These are phyloP conservation scores for Tuber umbilicatum DNA, from an alignment of 495 filamentous ascomycete genomes.

Conservation along the genomic window DNA sequence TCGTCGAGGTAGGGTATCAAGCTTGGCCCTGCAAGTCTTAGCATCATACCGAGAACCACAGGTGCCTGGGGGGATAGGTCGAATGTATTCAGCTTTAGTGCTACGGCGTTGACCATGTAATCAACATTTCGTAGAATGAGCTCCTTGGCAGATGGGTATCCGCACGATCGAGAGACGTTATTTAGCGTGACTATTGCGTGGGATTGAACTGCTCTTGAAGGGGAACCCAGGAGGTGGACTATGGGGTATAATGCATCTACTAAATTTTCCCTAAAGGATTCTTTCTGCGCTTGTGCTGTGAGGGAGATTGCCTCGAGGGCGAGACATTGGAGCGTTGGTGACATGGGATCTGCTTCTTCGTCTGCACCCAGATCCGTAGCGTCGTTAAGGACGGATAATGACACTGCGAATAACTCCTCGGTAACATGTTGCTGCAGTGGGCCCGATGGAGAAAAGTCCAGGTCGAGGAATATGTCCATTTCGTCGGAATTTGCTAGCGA, in stretches of 20 bases:
- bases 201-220: constrained; percentile 57
- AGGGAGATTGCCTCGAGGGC: constrained; percentile 69
- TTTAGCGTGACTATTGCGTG: constrained; percentile 84
- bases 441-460: constrained; percentile 47
- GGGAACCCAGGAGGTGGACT: constrained; percentile 74
- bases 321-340: constrained; percentile 50
- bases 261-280: constrained; percentile 72
- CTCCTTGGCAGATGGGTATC: constrained; percentile 65
- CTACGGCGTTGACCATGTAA: constrained; percentile 91
- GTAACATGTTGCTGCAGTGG: constrained; percentile 53
- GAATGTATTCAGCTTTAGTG: constrained; percentile 79
- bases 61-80: constrained; percentile 87
- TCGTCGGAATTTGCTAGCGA: constrained; percentile 48
- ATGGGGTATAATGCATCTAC: constrained; percentile 89
- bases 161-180: constrained; percentile 65
- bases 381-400: constrained; percentile 58
- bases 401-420: constrained; percentile 73
- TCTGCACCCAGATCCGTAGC: constrained; percentile 51
- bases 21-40: constrained; percentile 71
- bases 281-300: constrained; percentile 58
- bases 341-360: constrained; percentile 41
- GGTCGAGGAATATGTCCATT: constrained; percentile 61
- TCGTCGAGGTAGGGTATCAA: constrained; percentile 89
- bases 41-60: constrained; percentile 89
- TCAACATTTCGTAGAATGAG: constrained; percentile 89